Conservation (phyloP, 2,329 filamentous ascomycete species). For the Fusarium sp. region DNA sequence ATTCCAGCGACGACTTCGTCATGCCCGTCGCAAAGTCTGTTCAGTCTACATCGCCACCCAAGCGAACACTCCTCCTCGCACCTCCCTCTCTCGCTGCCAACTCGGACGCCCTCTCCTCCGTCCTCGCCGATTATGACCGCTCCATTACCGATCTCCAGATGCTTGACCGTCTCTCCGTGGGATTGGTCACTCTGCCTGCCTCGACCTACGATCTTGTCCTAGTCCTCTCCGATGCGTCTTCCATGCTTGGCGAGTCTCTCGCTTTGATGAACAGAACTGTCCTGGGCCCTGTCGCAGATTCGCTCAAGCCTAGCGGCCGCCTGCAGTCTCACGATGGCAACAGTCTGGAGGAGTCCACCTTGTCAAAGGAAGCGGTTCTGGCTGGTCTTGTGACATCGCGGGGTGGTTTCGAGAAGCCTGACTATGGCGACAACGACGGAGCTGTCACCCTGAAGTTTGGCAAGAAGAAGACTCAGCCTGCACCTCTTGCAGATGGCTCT, state of each 20-base stretch:
- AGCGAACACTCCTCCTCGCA: constrained; percentile 84
- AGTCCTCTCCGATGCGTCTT: constrained; percentile 83
- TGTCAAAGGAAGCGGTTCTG: constrained; percentile 79
- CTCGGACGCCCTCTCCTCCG: constrained; percentile 78
- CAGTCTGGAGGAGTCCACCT: constrained; percentile 58
- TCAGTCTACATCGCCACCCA: constrained; percentile 45
- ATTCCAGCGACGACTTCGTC: constrained; percentile 67
- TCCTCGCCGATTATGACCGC: constrained; percentile 81
- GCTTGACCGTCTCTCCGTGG: constrained; percentile 91
- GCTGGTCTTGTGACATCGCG: constrained; percentile 77
- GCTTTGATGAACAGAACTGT: constrained; percentile 75
- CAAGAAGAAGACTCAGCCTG: constrained; percentile 52
- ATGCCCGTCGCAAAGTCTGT: constrained; percentile 42
- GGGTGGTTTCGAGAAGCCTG: constrained; percentile 80
- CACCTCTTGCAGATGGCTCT: constrained; percentile 39
- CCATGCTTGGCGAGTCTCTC: constrained; percentile 73
- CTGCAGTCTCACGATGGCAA: constrained; percentile 79
- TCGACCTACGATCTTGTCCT: constrained; percentile 87
- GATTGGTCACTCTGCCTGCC: constrained; percentile 80
- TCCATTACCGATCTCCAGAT: constrained; percentile 90
- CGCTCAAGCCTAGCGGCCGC: constrained; percentile 77
- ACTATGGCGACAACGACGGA: constrained; percentile 68
- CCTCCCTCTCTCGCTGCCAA: constrained; percentile 91
- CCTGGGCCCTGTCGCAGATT: constrained; percentile 75
- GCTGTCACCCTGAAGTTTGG: constrained; percentile 65